phyloP scores from a whole-genome alignment of 495 filamentous ascomycete species.

The Filosporella fistucella region DNA sequence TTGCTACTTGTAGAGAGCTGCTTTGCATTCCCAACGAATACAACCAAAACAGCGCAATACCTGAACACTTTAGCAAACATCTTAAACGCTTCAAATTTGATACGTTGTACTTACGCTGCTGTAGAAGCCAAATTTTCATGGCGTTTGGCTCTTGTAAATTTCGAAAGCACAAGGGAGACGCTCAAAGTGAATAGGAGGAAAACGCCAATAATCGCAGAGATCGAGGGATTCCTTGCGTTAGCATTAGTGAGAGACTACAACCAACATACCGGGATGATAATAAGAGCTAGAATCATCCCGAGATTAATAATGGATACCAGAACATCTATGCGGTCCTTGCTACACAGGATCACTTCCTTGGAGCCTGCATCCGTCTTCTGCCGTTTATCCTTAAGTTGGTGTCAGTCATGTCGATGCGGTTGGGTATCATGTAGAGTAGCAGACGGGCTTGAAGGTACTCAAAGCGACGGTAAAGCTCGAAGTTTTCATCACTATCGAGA shows the following conservation, averaged over 20 bases:
- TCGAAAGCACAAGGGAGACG: constrained; percentile 24
- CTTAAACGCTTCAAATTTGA: no score
- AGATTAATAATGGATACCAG: constrained; percentile 8
- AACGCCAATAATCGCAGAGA: not conserved
- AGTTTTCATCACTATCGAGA: constrained; percentile 29
- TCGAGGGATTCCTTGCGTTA: not conserved
- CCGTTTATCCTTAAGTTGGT: not conserved
- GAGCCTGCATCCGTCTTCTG: constrained; percentile 1
- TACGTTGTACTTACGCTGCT: constrained; percentile 28
- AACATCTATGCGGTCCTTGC: not conserved
- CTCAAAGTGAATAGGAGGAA: constrained; percentile 27
- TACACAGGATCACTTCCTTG: constrained; percentile 1
- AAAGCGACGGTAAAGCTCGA: constrained; percentile 32
- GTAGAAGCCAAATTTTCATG: constrained; percentile 32
- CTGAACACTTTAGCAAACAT: no score
- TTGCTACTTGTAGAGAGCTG: no score
- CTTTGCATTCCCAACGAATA: constrained; percentile 3
- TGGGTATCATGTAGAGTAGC: constrained; percentile 34
- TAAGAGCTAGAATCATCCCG: constrained; percentile 6
- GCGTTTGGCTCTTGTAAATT: constrained; percentile 28
- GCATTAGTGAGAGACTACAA: constrained; percentile 3
- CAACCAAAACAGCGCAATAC: constrained; percentile 1
- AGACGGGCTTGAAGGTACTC: constrained; percentile 31
- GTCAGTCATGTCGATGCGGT: not conserved
- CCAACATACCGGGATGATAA: constrained; percentile 15